A percentile compares a stretch with the other conserved stretches of the same genome.
Conservation (phyloP, 306 rosid species). For the Sophora flavescens region DNA sequence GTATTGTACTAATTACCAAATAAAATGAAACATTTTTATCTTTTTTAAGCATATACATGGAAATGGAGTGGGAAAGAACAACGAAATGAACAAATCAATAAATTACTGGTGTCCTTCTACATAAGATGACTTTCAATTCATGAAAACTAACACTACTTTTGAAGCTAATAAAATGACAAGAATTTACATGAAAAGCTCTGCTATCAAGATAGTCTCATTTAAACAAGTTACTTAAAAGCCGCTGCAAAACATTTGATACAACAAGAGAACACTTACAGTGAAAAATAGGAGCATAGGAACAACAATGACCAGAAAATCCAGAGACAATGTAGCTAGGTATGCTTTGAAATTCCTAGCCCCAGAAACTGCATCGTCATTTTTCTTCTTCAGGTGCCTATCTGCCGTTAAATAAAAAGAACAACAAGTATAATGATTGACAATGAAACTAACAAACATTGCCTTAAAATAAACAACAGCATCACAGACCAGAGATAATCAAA, state of each 20-base stretch:
- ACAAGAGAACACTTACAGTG: conserved; percentile 68
- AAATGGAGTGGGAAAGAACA: too few species aligned
- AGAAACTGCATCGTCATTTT: conserved; percentile 56
- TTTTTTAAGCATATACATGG: too few species aligned
- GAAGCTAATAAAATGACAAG: too few species aligned
- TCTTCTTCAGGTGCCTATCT: conserved; percentile 69
- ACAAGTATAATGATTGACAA: background rate
- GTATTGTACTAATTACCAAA: too few species aligned
- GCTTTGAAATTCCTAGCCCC: conserved; percentile 54
- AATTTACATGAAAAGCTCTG: conserved; percentile 9
- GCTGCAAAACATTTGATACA: background rate
- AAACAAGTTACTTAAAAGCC: conserved; percentile 3
- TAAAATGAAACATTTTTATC: too few species aligned
- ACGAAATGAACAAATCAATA: too few species aligned
- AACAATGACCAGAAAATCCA: conserved; percentile 73
- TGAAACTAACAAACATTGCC: conserved; percentile 14
- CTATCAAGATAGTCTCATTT: conserved; percentile 10
- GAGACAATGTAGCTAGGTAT: conserved; percentile 60
- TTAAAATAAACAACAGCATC: background rate
- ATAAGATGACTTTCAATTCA: too few species aligned
- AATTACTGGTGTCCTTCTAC: too few species aligned
- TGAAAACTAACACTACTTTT: too few species aligned
- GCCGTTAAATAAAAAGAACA: background rate
- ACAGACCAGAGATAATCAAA: conserved; percentile 14
- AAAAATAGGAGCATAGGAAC: conserved; percentile 67